Base-by-base conservation (phyloP, 768 basidiomycete species). In the Rhizopogon salebrosus region DNA sequence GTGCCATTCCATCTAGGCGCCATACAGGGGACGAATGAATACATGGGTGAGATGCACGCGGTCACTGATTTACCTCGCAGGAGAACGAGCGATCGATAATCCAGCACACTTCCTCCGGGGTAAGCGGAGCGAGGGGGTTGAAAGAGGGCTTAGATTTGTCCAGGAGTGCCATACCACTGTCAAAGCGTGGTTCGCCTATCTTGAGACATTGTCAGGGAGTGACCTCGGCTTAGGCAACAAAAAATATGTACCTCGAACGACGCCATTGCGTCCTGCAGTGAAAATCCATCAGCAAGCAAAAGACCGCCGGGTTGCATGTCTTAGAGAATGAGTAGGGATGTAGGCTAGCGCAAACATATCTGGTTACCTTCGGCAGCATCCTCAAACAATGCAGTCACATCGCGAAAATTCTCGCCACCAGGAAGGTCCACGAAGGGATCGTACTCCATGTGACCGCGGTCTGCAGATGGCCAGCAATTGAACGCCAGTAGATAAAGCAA, bases 151-250 rank as follows among this genome's bases (percentile, higher is more conserved):
- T 60, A 13, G 65, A 60, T 35, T 80, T 73, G 23, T 75, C 73
- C 52, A 70, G 68, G 3, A 66, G 54, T 14, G 75, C 73, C 54
- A 89, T 73, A 9, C 94, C 93, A 50, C 84, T 92, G 66, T 97
- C 94, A 66, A 95, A 82, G 10, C 90, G 83, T 22, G 91, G 87
- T 67, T 95, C 92, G 20, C 92, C 89, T 48, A 95, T 91, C 93
- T 95, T 68, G 37, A 54, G 49, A 14, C 29, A 46, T 16, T 16
- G 16, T 46, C 14, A 46, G 20, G 1, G 7, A 8, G 22, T 34
- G 22, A 31, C 3, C 23, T 3, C 4, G 20, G 22, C 14, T 22
- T 52, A 0, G 8, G 16, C 53, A 41, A 42, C 20, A 31, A 20
- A 10, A 48, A 45, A 22, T 49, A 60, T 75, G 54, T 64, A 89